Evolutionary conservation across 495 filamentous ascomycete genomes (phyloP).

Genomic region (Penicillium maclennaniae): DNA sequence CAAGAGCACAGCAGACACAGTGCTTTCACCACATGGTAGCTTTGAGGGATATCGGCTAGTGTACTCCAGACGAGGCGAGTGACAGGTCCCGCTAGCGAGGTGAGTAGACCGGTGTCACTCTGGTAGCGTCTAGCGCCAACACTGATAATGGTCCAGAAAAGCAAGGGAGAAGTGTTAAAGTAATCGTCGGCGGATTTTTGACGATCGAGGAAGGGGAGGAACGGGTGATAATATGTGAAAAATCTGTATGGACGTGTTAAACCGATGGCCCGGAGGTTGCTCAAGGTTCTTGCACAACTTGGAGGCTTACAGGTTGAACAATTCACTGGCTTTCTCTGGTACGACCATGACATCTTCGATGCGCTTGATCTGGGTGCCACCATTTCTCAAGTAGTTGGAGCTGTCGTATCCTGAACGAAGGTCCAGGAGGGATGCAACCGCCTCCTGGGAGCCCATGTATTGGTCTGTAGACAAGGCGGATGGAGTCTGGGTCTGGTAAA

Average conservation of each 20-base stretch:
- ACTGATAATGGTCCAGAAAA: slow-evolving; percentile 85
- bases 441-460: slow-evolving; percentile 80
- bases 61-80: slow-evolving; percentile 78
- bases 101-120: slow-evolving; percentile 61
- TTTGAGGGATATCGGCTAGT: slow-evolving; percentile 76
- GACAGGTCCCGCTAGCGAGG: slow-evolving; percentile 65
- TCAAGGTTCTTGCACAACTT: background rate
- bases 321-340: slow-evolving; percentile 64
- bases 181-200: slow-evolving; percentile 70
- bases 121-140: slow-evolving; percentile 75
- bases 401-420: slow-evolving; percentile 57
- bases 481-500: slow-evolving; percentile 45
- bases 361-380: slow-evolving; percentile 42
- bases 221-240: slow-evolving; percentile 80
- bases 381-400: slow-evolving; percentile 42
- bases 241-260: slow-evolving; percentile 42
- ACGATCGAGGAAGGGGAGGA: slow-evolving; percentile 75
- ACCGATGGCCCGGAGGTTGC: background rate
- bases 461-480: slow-evolving; percentile 47
- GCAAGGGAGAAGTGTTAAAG: slow-evolving; percentile 64
- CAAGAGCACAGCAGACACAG: slow-evolving; percentile 85
- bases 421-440: slow-evolving; percentile 76
- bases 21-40: slow-evolving; percentile 86
- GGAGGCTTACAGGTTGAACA: slow-evolving; percentile 64
- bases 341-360: slow-evolving; percentile 73